Base-by-base conservation (phyloP, 805 yeast species). In the Tetrapisispora pingtungensis region DNA sequence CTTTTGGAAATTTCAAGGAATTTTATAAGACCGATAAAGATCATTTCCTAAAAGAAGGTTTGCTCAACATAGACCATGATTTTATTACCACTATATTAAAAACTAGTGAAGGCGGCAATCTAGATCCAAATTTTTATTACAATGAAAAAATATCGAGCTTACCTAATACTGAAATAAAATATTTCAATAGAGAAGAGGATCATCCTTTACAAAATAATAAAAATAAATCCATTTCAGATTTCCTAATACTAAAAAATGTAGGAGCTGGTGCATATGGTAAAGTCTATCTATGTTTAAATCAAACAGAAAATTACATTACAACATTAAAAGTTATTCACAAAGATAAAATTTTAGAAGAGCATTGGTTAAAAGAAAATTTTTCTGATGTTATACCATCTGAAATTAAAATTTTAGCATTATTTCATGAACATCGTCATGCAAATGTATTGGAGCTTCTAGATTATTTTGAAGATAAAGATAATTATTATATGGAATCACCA, bases 251-350 rank as follows among this genome's bases (percentile, higher is more conserved):
- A 37, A 81, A 84, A 59, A 75, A 78, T 47, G 74, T 93, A 77
- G 98, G 98, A 0, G 89, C 84, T 59, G 98, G 98, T 28, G 96
- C 97, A 0, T 93, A 89, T 57, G 97, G 97, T 8, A 84, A 85
- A 57, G 98, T 90, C 17, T 81, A 84, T 18, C 71, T 86, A 27
- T 90, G 84, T 2, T 73, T 74, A 58, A 81, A 81, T 56, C 75
- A 73, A 36, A 69, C 72, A 15, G 88, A 82, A 51, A 63, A 64
- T 2, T 79, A 84, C 59, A 73, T 71, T 46, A 80, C 86, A 33
- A 84, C 90, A n/a, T 76, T 89, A 47, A 90, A 90, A 61, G 78
- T 93, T 48, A 93, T 90, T 34, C 82, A 84, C 58, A 90, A 90
- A 57, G 95, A 87, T 51, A 74, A 95, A 45, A 90, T 90, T 53